These are phyloP conservation scores for Sporothrix dimorphospora DNA, from an alignment of 2,329 filamentous ascomycete genomes.

Conservation along the genomic window DNA sequence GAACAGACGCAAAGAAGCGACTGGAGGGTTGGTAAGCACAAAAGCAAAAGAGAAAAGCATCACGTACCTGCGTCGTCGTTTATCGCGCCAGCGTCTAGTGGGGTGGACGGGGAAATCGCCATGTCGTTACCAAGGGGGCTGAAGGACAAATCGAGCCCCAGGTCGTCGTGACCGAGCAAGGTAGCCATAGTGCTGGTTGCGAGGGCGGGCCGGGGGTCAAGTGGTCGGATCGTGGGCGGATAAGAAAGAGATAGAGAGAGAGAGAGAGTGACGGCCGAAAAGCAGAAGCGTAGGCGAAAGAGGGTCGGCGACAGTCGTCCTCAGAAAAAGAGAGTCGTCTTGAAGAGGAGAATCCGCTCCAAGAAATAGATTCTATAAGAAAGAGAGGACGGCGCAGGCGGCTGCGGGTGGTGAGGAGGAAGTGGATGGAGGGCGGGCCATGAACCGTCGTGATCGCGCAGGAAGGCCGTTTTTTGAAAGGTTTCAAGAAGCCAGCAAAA, in stretches of 20 bases:
- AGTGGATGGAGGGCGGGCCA: conserved; percentile 6
- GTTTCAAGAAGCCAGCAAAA: neutral
- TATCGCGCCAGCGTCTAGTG: conserved; percentile 32
- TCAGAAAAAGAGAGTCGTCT: too few relatives aligned
- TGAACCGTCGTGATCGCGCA: neutral
- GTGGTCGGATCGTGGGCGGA: neutral
- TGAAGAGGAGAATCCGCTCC: neutral
- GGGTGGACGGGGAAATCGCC: conserved; percentile 33
- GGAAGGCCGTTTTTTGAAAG: neutral
- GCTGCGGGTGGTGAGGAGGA: neutral
- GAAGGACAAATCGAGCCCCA: conserved; percentile 33
- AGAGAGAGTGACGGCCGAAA: neutral
- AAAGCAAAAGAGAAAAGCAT: neutral
- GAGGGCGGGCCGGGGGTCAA: neutral
- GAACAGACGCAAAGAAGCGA: neutral
- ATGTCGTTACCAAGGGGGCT: conserved; percentile 32
- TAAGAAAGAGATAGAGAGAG: too few relatives aligned
- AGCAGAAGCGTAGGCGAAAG: neutral
- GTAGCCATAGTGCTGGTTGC: neutral
- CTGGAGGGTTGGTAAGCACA: neutral
- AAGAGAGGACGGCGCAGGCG: neutral
- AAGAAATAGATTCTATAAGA: neutral
- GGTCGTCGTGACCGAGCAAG: conserved; percentile 33
- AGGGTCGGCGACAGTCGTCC: neutral
- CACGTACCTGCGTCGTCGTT: conserved; percentile 40